Base-by-base conservation (phyloP, 2,329 filamentous ascomycete species). In the Alternaria burnsii region DNA sequence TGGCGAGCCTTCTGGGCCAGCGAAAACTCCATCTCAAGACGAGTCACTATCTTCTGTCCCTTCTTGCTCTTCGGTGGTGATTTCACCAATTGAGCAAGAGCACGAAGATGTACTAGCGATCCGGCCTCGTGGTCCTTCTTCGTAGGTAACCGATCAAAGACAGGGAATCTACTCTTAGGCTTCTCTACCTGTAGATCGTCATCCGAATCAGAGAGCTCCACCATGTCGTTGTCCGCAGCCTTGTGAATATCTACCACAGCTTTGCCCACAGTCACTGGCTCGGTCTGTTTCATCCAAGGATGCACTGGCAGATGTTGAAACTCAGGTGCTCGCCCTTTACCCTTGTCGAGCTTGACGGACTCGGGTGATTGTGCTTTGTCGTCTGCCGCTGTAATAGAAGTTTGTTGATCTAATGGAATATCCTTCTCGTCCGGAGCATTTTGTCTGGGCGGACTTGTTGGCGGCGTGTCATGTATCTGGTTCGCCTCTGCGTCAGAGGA, bases 1-100 rank as follows among this genome's bases (percentile, higher is more conserved):
- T 90, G 85, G 44, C 92, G 88, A 6, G 93, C 93, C 62, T 89
- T 89, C 66, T 88, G 86, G 38, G 90, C 84, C 8, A 98, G 81
- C 34, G 83, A 85, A 10, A 84, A 81, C 46, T 94, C 88, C 55
- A 97, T 84, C 67, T 95, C 88, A 28, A 84, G 86, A 0, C 85
- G 82, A 8, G 87, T 92, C 83, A 97, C 91, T 9, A 83, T 84
- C 46, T 80, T 81, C 59, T 82, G 85, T 52, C 73, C 74, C 69
- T 76, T 78, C 50, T 74, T 68, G 9, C 38, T 63, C 71, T 73
- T 82, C 71, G 84, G 89, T 44, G 81, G 85, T 51, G 86, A 89
- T 6, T 89, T 90, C 53, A 84, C 86, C 22, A 95, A 78, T 62
- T 93, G 88, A 3, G 93, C 92, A 14, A 97, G 86, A 58, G 88